A percentile compares a stretch with the other conserved stretches of the same genome.
Evolutionary conservation across 176 grass and related monocot species (phyloP).

Genomic region (Elymus sibiricus): DNA sequence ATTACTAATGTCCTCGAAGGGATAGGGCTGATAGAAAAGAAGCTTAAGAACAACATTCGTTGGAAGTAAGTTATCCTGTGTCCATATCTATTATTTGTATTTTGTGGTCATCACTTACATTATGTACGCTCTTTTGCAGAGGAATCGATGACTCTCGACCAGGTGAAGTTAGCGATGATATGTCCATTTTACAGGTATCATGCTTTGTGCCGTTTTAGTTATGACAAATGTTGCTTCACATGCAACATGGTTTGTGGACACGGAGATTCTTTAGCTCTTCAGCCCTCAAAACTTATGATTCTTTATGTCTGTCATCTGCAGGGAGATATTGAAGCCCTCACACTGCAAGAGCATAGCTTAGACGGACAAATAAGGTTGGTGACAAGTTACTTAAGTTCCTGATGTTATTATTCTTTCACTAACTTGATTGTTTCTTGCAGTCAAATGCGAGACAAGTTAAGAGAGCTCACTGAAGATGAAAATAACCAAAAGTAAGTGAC

Average conservation of each 20-base stretch:
- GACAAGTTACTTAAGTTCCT: constrained; percentile 14
- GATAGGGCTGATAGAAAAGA: constrained; percentile 93
- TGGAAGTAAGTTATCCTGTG: constrained; percentile 75
- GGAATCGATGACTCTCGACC: constrained; percentile 63
- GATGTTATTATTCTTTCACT: constrained; percentile 19
- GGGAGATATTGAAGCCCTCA: constrained; percentile 72
- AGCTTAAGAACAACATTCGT: constrained; percentile 78
- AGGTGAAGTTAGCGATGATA: constrained; percentile 62
- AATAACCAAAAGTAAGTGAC: constrained; percentile 64
- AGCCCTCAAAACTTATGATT: background rate
- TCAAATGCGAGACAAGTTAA: constrained; percentile 72
- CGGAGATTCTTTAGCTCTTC: background rate
- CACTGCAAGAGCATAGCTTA: constrained; percentile 58
- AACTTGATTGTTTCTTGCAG: constrained; percentile 38
- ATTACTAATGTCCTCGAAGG: constrained; percentile 99
- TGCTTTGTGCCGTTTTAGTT: background rate
- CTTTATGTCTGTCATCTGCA: constrained; percentile 26
- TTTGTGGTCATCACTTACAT: constrained; percentile 24
- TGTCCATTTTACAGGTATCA: constrained; percentile 55
- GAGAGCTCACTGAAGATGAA: constrained; percentile 75
- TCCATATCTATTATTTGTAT: background rate
- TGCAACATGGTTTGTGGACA: constrained; percentile 3
- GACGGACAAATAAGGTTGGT: constrained; percentile 76
- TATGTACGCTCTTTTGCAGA: constrained; percentile 32
- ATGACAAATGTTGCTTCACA: background rate